phyloP scores from a whole-genome alignment of 768 basidiomycete genomes.

The Rhodotorula graminis region DNA sequence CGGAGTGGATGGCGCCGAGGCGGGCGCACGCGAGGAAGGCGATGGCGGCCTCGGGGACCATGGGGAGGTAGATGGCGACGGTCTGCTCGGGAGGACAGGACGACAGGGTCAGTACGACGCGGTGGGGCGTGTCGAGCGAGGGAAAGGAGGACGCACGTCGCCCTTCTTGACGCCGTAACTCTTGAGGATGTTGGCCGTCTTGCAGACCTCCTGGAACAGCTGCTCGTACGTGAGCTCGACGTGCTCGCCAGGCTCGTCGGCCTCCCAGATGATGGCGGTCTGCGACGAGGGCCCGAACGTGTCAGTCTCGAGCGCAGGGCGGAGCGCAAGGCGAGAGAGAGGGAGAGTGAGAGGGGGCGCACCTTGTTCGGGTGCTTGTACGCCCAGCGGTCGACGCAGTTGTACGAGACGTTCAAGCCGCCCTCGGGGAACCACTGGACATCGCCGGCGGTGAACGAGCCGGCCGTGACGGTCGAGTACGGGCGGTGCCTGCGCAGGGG shows the following conservation, averaged over 20 bases:
- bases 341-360: slow-evolving; percentile 10
- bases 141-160: slow-evolving; percentile 52
- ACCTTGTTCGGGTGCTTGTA: slow-evolving; percentile 72
- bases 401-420: slow-evolving; percentile 70
- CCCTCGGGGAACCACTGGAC: slow-evolving; percentile 97
- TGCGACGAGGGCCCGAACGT: slow-evolving; percentile 45
- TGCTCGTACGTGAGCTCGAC: slow-evolving; percentile 71
- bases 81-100: slow-evolving; percentile 47
- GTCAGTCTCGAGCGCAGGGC: neutral
- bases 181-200: slow-evolving; percentile 86
- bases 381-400: slow-evolving; percentile 95
- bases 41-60: slow-evolving; percentile 82
- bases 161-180: slow-evolving; percentile 87
- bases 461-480: slow-evolving; percentile 78
- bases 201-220: slow-evolving; percentile 82
- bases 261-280: slow-evolving; percentile 97
- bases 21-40: slow-evolving; percentile 97
- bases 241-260: slow-evolving; percentile 83
- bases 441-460: slow-evolving; percentile 77
- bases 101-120: too few relatives aligned
- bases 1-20: slow-evolving; percentile 92
- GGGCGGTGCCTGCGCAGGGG: slow-evolving; percentile 60
- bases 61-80: slow-evolving; percentile 85
- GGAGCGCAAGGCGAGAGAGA: neutral
- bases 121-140: neutral